A percentile compares a stretch with the other conserved stretches of the same genome.
These are phyloP conservation scores for Radiomyces spectabilis DNA, from an alignment of 192 early-diverging fungal genomes.

Conservation along the genomic window DNA sequence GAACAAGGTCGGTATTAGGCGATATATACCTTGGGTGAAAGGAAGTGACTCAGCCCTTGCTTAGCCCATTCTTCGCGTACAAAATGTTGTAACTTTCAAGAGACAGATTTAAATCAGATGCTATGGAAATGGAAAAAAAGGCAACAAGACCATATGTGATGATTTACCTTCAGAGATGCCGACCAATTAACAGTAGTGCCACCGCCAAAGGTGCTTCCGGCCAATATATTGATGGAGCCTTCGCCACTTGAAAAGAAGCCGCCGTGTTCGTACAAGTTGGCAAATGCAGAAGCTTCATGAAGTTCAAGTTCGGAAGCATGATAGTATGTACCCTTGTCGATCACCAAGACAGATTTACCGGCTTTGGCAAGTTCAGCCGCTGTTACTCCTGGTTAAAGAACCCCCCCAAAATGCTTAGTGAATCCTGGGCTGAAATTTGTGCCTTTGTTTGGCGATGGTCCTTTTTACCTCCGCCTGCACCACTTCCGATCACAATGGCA, in stretches of 20 bases:
- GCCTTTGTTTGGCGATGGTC: not conserved
- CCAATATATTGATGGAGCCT: conserved; percentile 45
- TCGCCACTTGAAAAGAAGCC: conserved; percentile 41
- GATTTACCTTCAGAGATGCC: conserved; percentile 41
- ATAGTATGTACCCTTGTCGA: conserved; percentile 65
- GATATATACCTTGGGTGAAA: conserved; percentile 25
- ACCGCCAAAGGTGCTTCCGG: conserved; percentile 67
- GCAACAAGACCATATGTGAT: not conserved
- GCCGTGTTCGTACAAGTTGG: conserved; percentile 48
- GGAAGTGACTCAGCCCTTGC: conserved; percentile 53
- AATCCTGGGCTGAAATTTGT: not conserved
- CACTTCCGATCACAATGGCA: conserved; percentile 63
- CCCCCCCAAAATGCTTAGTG: not conserved
- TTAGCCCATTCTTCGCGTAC: conserved; percentile 71
- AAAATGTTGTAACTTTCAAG: conserved; percentile 43
- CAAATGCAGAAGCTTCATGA: conserved; percentile 40
- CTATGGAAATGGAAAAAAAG: not conserved
- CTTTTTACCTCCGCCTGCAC: conserved; percentile 50
- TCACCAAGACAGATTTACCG: conserved; percentile 60
- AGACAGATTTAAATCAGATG: conserved; percentile 5
- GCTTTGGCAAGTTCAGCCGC: conserved; percentile 58
- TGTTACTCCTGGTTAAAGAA: conserved; percentile 26
- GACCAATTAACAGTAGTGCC: conserved; percentile 70
- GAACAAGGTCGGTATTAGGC: too few relatives aligned
- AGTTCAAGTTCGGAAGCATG: conserved; percentile 43